Evolutionary conservation across 352 stramenopile genomes (phyloP), one percentile per base, ranked within the genome.

Genomic region (Globisporangium cylindrosporum): DNA sequence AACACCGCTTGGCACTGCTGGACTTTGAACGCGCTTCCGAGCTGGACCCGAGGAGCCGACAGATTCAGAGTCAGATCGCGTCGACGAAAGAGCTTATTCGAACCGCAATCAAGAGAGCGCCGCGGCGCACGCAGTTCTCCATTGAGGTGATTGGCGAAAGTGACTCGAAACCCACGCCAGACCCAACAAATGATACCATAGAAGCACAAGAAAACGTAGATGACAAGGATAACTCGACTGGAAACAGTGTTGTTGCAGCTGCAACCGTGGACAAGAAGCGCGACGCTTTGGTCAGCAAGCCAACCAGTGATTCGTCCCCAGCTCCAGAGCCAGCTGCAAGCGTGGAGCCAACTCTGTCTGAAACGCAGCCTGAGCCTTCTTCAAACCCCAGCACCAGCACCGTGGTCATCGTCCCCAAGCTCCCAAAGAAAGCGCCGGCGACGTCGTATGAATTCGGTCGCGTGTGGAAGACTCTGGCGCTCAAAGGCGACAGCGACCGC

Each of bases 361-460:
- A 25, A 22, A 20, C n/a, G 5, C 29, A 46, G n/a, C 12, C 56
- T 12, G 24, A 18, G 0, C 24, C 36, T 32, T 54, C 48, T 22
- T 27, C 49, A 49, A 12, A 10, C 27, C 12, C 5, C 60, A 27
- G 24, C 3, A 29, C 7, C 48, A 54, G 18, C 24, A 22, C 24
- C 20, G 15, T 53, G 36, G 9, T 29, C 4, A 71, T 80, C 12
- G 48, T 90, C 2, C 84, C 79, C 2, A 87, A 82, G 29, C 53
- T 94, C 1, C 84, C 88, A 0, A 88, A 80, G 69, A 93, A 87
- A 62, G 72, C 76, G 51, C 84, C 88, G 8, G 53, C 72, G 36
- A 91, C 85, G 27, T 88, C 86, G 25, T 96, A 94, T 67, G 88
- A 94, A 70, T 94, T 96, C 59, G 58, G 62, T 41, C 83, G 86